These are phyloP conservation scores for Acanthamoeba royreba DNA, from an alignment of 208 protist genomes.

Conservation along the genomic window DNA sequence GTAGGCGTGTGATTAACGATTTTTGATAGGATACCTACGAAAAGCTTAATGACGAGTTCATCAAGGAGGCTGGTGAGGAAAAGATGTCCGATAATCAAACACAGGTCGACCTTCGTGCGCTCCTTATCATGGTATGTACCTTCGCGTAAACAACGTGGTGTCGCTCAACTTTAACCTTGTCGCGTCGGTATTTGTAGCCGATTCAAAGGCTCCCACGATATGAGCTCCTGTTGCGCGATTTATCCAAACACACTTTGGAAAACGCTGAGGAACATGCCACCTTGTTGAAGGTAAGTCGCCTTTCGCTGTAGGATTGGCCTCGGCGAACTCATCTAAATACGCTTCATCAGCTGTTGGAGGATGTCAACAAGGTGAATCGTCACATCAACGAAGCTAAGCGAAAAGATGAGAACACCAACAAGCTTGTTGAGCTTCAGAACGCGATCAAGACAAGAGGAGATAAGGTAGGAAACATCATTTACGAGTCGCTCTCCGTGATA, in stretches of 20 bases:
- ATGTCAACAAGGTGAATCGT: background rate
- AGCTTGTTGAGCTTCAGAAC: background rate
- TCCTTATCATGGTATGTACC: background rate
- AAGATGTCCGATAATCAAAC: background rate
- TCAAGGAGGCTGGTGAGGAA: background rate
- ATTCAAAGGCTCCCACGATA: background rate
- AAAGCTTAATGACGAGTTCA: background rate
- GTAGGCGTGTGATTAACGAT: no score
- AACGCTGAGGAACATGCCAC: background rate
- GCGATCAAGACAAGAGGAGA: background rate
- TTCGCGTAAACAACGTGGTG: background rate
- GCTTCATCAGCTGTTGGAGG: background rate
- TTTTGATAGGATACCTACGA: background rate
- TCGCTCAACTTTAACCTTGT: no score
- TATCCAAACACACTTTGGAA: background rate
- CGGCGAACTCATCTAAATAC: background rate
- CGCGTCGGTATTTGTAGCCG: no score
- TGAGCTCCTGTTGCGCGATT: background rate
- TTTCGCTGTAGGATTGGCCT: background rate
- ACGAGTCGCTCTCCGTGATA: no score
- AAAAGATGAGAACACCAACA: background rate
- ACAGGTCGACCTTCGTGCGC: background rate
- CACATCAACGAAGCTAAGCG: slow-evolving; percentile 19
- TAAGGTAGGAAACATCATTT: background rate
- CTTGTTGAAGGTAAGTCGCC: background rate